Evolutionary conservation across 331 rosid species (phyloP), one percentile per base, ranked within the genome.

Genomic region (Cydonia oblonga): DNA sequence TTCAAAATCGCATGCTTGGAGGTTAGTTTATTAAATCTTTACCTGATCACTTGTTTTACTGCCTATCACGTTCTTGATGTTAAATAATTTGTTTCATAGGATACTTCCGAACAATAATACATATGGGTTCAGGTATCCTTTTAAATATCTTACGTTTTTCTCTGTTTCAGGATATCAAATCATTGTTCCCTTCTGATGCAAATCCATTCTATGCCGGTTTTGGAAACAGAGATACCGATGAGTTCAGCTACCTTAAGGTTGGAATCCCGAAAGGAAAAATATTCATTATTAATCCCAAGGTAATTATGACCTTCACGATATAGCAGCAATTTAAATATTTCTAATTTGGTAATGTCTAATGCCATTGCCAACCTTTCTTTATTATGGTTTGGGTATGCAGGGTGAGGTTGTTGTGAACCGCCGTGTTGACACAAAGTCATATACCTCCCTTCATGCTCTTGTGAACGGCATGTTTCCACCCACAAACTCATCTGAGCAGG

Each of bases 191-290:
- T 74, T 51, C 93, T 52, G 97, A 89, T 75, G 74, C 83, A 90
- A 87, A 84, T 80, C 99, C 99, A 3, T 95, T 95, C 87, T 95
- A 95, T 78, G 97, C 99, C 76, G 99, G 99, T 63, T 95, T 95
- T 77, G 97, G 99, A 80, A 91, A 95, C 84, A 88, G 99, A 82
- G 89, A 91, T 70, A 91, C 97, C 5, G 99, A 95, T 72, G 99
- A 95, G 82, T 64, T 95, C 76, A 95, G 99, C 88, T 95, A 95
- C 85, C 86, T 88, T 42, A 91, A 83, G 78, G 97, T 91, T 77
- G 99, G 99, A 84, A 90, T 95, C 61, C 99, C 97, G 6, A 68
- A 64, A 68, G 99, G 99, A 71, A 95, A 95, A 79, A 89, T 95
- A 64, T 95, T 95, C 93, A 91, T 85, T 53, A 88, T 91, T 75